A percentile compares a stretch with the other conserved stretches of the same genome.
Evolutionary conservation across 176 grass and related monocot genomes (phyloP).

Genomic region (Elaeis guineensis): DNA sequence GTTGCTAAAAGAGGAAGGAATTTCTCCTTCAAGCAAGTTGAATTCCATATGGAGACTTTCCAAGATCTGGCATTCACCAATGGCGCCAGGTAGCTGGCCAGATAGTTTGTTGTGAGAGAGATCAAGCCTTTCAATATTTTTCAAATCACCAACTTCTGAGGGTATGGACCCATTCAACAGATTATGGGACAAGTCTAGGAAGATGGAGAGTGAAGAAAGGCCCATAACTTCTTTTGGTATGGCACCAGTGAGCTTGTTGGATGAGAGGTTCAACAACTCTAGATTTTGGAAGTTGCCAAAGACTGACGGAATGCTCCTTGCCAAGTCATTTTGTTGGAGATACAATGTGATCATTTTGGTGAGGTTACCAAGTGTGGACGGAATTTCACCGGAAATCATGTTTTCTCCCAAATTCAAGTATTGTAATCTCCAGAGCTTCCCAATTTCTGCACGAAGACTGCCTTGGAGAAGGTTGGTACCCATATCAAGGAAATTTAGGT

Average conservation of each 20-base stretch:
- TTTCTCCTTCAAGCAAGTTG: too few species aligned
- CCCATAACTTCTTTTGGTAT: slow-evolving; percentile 33
- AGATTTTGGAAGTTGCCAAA: slow-evolving; percentile 28
- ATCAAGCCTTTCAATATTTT: not conserved
- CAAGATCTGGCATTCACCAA: too few species aligned
- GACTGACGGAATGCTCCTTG: slow-evolving; percentile 30
- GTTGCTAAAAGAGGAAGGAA: too few species aligned
- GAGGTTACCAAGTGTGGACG: too few species aligned
- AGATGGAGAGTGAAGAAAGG: too few species aligned
- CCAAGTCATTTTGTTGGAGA: too few species aligned
- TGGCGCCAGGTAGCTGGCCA: too few species aligned
- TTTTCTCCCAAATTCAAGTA: too few species aligned
- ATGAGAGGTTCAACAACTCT: slow-evolving; percentile 29
- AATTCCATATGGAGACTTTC: too few species aligned
- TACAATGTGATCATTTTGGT: too few species aligned
- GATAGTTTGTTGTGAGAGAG: slow-evolving; percentile 2
- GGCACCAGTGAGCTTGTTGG: slow-evolving; percentile 29
- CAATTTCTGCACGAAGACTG: slow-evolving; percentile 25
- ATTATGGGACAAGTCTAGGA: slow-evolving; percentile 51
- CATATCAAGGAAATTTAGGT: slow-evolving; percentile 6
- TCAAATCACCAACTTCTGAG: slow-evolving; percentile 24
- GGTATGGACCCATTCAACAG: slow-evolving; percentile 28
- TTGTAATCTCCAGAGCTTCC: too few species aligned
- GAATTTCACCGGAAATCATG: too few species aligned
- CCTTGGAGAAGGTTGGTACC: slow-evolving; percentile 41